Base-by-base conservation (phyloP, 495 filamentous ascomycete genomes). In the Xylaria cubensis region DNA sequence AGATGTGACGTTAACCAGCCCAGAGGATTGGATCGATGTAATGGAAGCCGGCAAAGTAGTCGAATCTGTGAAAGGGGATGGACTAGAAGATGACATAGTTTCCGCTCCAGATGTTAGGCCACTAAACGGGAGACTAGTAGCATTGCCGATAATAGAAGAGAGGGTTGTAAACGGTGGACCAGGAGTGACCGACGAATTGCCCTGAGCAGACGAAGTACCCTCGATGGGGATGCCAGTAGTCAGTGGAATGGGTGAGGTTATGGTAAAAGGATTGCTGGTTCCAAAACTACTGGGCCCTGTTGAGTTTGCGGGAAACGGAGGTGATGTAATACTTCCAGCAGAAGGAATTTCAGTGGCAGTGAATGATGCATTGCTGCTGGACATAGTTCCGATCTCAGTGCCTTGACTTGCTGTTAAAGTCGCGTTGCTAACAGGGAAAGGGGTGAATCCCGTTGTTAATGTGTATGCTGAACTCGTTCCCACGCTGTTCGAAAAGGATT, bases 341-440 rank as follows among this genome's bases (percentile, higher is more conserved):
- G 61, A 58, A 17, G 51, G 55, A 29, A 39, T 61, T 53, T 29
- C 70, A 63, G 44, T 62, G 2, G 32, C 59, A 58, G 70, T 56
- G 36, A 6, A 64, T 61, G 72, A 67, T 44, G 13, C 36, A 19
- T 36, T 44, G 65, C 65, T 36, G n/a, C 64, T 24, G 12, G 64
- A 46, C 50, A 26, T 61, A 26, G 63, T 72, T 9, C 50, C 72
- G 24, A 39, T 26, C 3, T 44, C 41, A 39, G 73, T 78, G 19
- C 73, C 71, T 10, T 67, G 50, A 29, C 58, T 64, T 15, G 67
- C 41, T 24, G 62, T 39, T 13, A 42, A 64, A 12, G 73, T 77
- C 26, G 74, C 73, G 65, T 79, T 81, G 24, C 66, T 71, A 0
- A 76, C 53, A 6, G 76, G 69, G 55, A 74, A 76, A 13, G 74